Percentiles rank a stretch among this genome's conserved stretches.
phyloP scores from a whole-genome alignment of 805 yeast genomes.

The Saturnispora halmiae region DNA sequence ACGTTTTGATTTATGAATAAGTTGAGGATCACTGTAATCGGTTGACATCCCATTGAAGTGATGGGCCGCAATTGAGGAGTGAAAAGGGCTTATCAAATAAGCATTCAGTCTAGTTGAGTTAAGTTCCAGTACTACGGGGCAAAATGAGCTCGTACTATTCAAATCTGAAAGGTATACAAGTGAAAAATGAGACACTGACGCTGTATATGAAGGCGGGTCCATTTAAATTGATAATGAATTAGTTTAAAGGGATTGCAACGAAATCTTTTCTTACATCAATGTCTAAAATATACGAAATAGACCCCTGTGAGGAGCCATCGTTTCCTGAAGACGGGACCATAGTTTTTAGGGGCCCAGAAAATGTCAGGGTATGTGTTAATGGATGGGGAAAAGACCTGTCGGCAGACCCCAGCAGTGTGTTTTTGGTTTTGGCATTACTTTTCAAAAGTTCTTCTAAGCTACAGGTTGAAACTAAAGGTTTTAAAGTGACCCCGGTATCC shows the following conservation, averaged over 20 bases:
- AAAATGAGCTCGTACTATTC: slow-evolving; percentile 1
- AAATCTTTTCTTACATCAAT: no score
- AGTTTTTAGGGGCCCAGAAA: slow-evolving; percentile 3
- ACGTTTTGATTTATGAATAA: slow-evolving; percentile 20
- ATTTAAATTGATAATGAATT: background rate
- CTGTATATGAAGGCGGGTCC: slow-evolving; percentile 20
- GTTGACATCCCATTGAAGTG: slow-evolving; percentile 20
- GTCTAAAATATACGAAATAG: background rate
- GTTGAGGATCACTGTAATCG: slow-evolving; percentile 21
- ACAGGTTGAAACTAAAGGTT: background rate
- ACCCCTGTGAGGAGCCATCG: background rate
- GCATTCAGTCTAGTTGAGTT: slow-evolving; percentile 28
- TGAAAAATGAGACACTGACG: slow-evolving; percentile 23
- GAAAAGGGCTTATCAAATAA: slow-evolving; percentile 15
- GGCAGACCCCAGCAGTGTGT: slow-evolving; percentile 1
- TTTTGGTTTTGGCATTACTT: background rate
- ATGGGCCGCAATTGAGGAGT: slow-evolving; percentile 15
- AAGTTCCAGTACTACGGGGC: slow-evolving; percentile 24
- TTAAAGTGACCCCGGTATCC: slow-evolving; percentile 34
- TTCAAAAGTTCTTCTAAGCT: background rate
- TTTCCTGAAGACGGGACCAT: background rate
- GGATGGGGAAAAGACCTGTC: background rate
- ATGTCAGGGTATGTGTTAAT: slow-evolving; percentile 3
- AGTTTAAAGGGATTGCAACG: no score
- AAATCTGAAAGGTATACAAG: slow-evolving; percentile 14